These are phyloP conservation scores for Berkeleyomyces basicola DNA, from an alignment of 2,329 filamentous ascomycete species.

Conservation along the genomic window DNA sequence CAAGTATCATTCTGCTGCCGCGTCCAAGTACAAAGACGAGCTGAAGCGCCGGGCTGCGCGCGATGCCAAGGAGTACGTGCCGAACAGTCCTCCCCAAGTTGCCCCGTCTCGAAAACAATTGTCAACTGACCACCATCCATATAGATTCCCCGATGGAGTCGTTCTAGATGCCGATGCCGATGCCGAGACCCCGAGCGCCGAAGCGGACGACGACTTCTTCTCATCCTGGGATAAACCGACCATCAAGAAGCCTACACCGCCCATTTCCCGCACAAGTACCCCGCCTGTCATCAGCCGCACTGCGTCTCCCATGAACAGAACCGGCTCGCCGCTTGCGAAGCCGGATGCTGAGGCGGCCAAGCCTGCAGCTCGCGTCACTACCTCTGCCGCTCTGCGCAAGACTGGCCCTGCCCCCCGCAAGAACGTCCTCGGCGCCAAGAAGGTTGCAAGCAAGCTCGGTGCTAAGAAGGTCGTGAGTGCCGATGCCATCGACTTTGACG, in stretches of 20 bases:
- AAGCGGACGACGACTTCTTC: slow-evolving; percentile 87
- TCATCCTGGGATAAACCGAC: slow-evolving; percentile 97
- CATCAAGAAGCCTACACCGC: slow-evolving; percentile 91
- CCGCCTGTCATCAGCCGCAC: slow-evolving; percentile 67
- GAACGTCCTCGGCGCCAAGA: slow-evolving; percentile 77
- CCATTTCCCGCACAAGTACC: slow-evolving; percentile 75
- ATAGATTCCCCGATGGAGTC: slow-evolving; percentile 69
- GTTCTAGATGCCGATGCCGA: slow-evolving; percentile 57
- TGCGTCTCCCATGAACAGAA: slow-evolving; percentile 77
- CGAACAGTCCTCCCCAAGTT: not conserved
- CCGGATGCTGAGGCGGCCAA: slow-evolving; percentile 36
- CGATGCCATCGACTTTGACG: slow-evolving; percentile 85
- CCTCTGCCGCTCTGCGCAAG: slow-evolving; percentile 72
- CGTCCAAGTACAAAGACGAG: slow-evolving; percentile 95
- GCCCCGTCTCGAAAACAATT: not conserved
- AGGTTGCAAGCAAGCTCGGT: slow-evolving; percentile 62
- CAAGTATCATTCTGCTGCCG: slow-evolving; percentile 89
- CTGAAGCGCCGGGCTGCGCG: slow-evolving; percentile 68
- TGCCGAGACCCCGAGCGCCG: slow-evolving; percentile 62
- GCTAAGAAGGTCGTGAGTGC: slow-evolving; percentile 68
- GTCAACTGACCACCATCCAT: not conserved
- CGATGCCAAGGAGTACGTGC: slow-evolving; percentile 65
- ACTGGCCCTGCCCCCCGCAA: slow-evolving; percentile 53
- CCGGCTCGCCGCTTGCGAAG: slow-evolving; percentile 65
- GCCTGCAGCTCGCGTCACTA: slow-evolving; percentile 52